Conservation (phyloP, 164 flowering plant genomes). For the Annona squamosa region DNA sequence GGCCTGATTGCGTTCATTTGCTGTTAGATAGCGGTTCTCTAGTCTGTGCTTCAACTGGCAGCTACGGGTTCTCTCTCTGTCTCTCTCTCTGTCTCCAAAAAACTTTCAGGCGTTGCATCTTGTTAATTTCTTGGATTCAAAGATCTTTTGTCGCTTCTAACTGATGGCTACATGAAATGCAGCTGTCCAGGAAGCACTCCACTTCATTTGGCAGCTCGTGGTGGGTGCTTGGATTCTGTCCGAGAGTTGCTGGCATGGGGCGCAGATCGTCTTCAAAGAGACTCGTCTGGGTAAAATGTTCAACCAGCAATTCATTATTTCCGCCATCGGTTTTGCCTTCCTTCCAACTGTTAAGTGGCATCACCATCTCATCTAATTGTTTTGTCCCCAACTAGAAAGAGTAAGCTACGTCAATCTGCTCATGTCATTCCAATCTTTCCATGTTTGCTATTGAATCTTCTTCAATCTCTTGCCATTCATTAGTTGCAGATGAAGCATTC, state of each 20-base stretch:
- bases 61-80: constrained; percentile 57
- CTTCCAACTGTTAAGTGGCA: no score
- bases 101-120: background rate
- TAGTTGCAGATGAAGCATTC: no score
- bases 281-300: constrained; percentile 65
- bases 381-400: no score
- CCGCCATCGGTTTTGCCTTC: background rate
- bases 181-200: constrained; percentile 84
- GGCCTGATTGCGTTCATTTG: constrained; percentile 74
- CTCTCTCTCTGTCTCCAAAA: background rate
- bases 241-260: constrained; percentile 94
- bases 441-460: no score
- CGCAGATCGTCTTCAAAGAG: constrained; percentile 89
- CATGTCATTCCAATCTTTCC: no score
- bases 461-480: no score
- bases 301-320: background rate
- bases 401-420: no score
- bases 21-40: constrained; percentile 79
- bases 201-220: constrained; percentile 96
- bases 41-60: constrained; percentile 81
- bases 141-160: background rate
- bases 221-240: constrained; percentile 86
- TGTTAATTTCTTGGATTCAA: background rate
- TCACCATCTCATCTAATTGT: no score
- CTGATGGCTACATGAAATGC: constrained; percentile 17